These are phyloP conservation scores for Leishmania gerbilli DNA, from an alignment of 208 protist species.

Conservation along the genomic window DNA sequence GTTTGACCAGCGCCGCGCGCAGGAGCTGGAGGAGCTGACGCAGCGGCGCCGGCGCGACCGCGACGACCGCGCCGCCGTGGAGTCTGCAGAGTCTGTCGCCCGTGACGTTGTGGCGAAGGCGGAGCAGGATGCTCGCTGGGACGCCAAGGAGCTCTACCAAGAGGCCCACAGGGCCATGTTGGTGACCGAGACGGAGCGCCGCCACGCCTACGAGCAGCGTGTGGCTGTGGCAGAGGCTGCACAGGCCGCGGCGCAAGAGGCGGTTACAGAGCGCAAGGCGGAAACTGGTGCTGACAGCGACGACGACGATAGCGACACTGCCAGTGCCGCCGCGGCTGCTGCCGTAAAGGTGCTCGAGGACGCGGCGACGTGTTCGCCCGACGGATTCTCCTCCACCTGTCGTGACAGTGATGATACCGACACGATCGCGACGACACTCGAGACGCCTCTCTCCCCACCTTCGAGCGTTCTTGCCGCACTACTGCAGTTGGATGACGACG, in stretches of 20 bases:
- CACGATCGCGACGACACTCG: neutral
- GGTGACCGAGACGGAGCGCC: conserved; percentile 30
- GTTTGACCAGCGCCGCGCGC: conserved; percentile 55
- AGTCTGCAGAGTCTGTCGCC: conserved; percentile 32
- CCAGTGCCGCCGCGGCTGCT: conserved; percentile 4
- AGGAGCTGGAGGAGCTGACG: conserved; percentile 59
- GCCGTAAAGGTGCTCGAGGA: conserved; percentile 28
- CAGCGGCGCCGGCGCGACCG: conserved; percentile 48
- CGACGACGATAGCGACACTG: conserved; percentile 4
- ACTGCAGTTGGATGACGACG: conserved; percentile 66
- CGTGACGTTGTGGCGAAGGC: conserved; percentile 31
- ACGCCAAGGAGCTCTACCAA: conserved; percentile 36
- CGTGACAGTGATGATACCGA: neutral
- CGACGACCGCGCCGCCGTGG: conserved; percentile 32
- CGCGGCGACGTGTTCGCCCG: conserved; percentile 13
- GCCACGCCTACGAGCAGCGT: conserved; percentile 52
- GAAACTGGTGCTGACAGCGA: neutral
- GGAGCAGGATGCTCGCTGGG: conserved; percentile 44
- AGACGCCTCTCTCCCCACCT: neutral
- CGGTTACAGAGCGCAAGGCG: neutral
- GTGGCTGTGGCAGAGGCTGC: conserved; percentile 33
- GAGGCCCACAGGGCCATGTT: conserved; percentile 23
- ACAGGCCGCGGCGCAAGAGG: conserved; percentile 31
- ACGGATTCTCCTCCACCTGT: conserved; percentile 2
- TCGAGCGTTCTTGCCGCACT: conserved; percentile 22